Percentiles rank a stretch among this genome's conserved stretches.
These are phyloP conservation scores for Trichoderma semiorbis DNA, from an alignment of 2,329 filamentous ascomycete species.

Conservation along the genomic window DNA sequence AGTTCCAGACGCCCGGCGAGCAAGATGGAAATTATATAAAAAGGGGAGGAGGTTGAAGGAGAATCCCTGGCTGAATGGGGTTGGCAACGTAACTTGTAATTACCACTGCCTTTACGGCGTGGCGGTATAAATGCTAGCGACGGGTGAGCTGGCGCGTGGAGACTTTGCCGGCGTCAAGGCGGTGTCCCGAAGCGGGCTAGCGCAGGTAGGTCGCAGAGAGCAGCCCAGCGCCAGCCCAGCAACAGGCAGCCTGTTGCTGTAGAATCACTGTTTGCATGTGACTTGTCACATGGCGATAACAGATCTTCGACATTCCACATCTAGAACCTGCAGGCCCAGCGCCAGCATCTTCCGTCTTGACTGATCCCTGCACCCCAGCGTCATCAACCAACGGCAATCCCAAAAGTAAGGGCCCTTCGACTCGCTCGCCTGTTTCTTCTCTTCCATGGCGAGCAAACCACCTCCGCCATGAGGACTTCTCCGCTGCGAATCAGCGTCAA, in stretches of 20 bases:
- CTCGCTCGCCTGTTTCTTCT: not conserved
- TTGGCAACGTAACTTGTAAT: slow-evolving; percentile 17
- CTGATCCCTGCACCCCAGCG: not conserved
- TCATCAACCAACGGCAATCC: not conserved
- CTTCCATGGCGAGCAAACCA: not conserved
- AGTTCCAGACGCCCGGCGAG: slow-evolving; percentile 1
- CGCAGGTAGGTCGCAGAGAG: not conserved
- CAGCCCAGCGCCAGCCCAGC: not conserved
- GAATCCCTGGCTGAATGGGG: slow-evolving; percentile 7
- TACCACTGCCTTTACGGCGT: slow-evolving; percentile 16
- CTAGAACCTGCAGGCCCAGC: not conserved
- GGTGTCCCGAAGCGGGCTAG: slow-evolving; percentile 4
- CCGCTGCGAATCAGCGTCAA: slow-evolving; percentile 33
- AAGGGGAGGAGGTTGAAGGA: slow-evolving; percentile 16
- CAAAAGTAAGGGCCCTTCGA: not conserved
- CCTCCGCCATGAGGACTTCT: slow-evolving; percentile 31
- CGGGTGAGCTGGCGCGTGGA: slow-evolving; percentile 10
- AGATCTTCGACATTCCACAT: not conserved
- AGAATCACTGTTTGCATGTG: slow-evolving; percentile 17
- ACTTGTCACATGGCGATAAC: slow-evolving; percentile 26
- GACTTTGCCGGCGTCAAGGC: slow-evolving; percentile 9
- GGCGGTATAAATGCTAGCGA: slow-evolving; percentile 16
- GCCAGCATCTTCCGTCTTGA: not conserved
- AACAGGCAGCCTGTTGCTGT: not conserved
- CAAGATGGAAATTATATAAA: slow-evolving; percentile 8